Percentiles rank a stretch among this genome's conserved stretches.
Evolutionary conservation across 2,329 filamentous ascomycete species (phyloP).

Genomic region (Cercospora nicotianae): DNA sequence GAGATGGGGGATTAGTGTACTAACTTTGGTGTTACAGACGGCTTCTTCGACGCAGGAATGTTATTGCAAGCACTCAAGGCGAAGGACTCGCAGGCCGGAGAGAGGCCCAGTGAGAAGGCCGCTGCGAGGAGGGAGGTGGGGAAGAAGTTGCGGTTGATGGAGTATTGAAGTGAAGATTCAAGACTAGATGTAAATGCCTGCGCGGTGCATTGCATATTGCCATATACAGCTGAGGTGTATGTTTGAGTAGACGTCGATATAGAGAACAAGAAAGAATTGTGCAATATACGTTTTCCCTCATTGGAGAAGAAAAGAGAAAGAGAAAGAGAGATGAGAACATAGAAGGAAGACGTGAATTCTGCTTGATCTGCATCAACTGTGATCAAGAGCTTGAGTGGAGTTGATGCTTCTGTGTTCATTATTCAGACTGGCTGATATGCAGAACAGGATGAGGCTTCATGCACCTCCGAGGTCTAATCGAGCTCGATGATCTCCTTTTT

Average conservation of each 20-base stretch:
- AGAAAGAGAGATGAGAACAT: neutral
- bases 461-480: neutral
- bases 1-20: neutral
- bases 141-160: constrained; percentile 69
- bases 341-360: neutral
- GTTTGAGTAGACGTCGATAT: neutral
- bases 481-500: neutral
- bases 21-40: constrained; percentile 59
- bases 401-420: neutral
- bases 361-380: neutral
- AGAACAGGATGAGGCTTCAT: neutral
- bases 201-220: neutral
- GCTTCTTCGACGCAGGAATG: constrained; percentile 97
- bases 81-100: constrained; percentile 52
- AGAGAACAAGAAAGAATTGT: neutral
- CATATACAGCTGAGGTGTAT: too few relatives aligned
- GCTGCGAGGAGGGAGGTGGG: constrained; percentile 68
- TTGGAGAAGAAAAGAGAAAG: neutral
- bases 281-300: too few relatives aligned
- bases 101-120: constrained; percentile 55
- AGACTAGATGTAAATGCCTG: too few relatives aligned
- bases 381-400: neutral
- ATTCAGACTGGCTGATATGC: neutral
- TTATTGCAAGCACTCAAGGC: constrained; percentile 82
- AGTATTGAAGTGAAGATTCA: constrained; percentile 54